Evolutionary conservation across 2,329 filamentous ascomycete genomes (phyloP), one percentile per base, ranked within the genome.

Genomic region (Epicoccum sorghinum): DNA sequence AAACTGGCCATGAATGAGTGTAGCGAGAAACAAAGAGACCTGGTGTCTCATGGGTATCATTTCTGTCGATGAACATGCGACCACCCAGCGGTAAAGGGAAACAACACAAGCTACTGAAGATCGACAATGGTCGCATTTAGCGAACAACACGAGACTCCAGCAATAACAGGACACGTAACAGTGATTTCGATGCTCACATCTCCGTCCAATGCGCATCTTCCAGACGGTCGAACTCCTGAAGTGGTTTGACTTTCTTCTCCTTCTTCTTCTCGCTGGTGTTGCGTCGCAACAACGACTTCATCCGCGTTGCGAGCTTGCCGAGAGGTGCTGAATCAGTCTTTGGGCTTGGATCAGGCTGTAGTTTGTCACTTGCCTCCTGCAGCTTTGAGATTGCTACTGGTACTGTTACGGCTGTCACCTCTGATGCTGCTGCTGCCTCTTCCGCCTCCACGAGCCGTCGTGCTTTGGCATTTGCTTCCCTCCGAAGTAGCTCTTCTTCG

Each of bases 181-280:
- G 45, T 32, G 14, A 33, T 1, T 13, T 33, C 7, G 4, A 33
- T 33, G 32, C 30, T 44, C 23, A 74, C 65, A 75, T 70, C 51
- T 75, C 72, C 7, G 72, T 70, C 72, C 72, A 75, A 49, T 75
- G 72, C 4, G 67, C 57, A 22, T 68, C 65, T 39, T 73, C 72
- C 38, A 71, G 58, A 12, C 65, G 64, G 29, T 69, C 68, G 3
- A 73, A 54, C 22, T 73, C 68, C 13, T 65, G 57, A 8, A 65
- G 38, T 1, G 37, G 30, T 38, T 59, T 61, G 39, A 55, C 50
- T 46, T 61, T 64, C 50, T 67, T 70, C 45, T 68, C 60, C 27
- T 65, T 66, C 55, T 68, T 66, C 47, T 68, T 64, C 23, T 61
- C 60, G 23, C 52, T 52, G 10, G 61, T 60, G 32, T 62, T 62